A percentile compares a stretch with the other conserved stretches of the same genome.
Evolutionary conservation across 345 rosid genomes (phyloP).

Genomic region (Combretum micranthum): DNA sequence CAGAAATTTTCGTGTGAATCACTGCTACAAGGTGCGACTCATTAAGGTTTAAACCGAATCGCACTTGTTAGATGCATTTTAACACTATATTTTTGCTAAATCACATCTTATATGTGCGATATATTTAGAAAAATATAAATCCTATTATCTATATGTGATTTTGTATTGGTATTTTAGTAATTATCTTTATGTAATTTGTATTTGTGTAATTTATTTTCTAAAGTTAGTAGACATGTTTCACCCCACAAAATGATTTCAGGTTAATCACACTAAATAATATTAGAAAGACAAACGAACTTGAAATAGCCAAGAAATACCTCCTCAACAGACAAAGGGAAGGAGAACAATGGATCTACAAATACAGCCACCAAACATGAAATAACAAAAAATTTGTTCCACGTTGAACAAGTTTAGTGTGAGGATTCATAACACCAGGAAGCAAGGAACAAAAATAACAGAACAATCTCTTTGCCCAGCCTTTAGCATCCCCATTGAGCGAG

Average conservation of each 20-base stretch:
- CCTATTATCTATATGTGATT: too few relatives aligned
- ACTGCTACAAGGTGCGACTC: too few relatives aligned
- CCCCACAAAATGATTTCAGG: background rate
- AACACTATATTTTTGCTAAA: too few relatives aligned
- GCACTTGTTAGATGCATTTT: too few relatives aligned
- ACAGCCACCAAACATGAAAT: constrained; percentile 68
- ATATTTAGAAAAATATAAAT: too few relatives aligned
- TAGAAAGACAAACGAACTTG: background rate
- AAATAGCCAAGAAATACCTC: constrained; percentile 29
- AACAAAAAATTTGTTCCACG: constrained; percentile 66
- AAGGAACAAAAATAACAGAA: constrained; percentile 20
- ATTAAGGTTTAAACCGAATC: too few relatives aligned
- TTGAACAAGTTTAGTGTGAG: constrained; percentile 60
- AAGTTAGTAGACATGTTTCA: too few relatives aligned
- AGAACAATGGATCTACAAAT: constrained; percentile 76
- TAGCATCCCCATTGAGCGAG: constrained; percentile 70
- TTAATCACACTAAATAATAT: background rate
- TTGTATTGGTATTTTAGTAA: too few relatives aligned
- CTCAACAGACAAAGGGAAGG: constrained; percentile 48
- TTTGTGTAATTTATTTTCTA: too few relatives aligned
- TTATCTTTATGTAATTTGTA: too few relatives aligned
- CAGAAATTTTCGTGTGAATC: too few relatives aligned
- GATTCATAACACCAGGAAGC: constrained; percentile 73
- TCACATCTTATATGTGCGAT: too few relatives aligned
- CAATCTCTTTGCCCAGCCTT: constrained; percentile 68